A percentile compares a stretch with the other conserved stretches of the same genome.
These are phyloP conservation scores for Austroboletus niveus DNA, from an alignment of 1,284 basidiomycete genomes.

Conservation along the genomic window DNA sequence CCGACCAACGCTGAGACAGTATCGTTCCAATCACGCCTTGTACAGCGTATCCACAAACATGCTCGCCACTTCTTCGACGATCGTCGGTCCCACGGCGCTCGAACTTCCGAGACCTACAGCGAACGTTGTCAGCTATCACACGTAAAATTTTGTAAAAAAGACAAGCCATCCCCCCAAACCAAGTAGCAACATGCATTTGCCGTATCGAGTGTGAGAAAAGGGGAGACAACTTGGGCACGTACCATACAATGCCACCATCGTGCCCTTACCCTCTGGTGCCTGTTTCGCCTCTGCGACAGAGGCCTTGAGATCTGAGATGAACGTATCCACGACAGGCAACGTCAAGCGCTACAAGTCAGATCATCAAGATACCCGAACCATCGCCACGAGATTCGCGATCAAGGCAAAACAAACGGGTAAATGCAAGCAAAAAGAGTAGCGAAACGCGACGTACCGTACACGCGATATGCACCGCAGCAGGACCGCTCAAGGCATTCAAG, in stretches of 20 bases:
- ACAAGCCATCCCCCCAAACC: no score
- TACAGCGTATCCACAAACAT: conserved; percentile 83
- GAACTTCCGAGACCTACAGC: conserved; percentile 79
- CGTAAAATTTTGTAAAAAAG: no score
- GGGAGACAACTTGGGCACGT: conserved; percentile 28
- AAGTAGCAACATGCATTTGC: no score
- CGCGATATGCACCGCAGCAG: conserved; percentile 90
- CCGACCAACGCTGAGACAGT: no score
- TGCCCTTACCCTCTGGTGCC: conserved; percentile 62
- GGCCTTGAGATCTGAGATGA: conserved; percentile 82
- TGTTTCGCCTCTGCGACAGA: conserved; percentile 63
- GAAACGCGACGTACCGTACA: conserved; percentile 68
- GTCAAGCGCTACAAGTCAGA: conserved; percentile 60
- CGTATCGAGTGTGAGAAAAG: not conserved
- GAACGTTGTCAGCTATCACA: not conserved
- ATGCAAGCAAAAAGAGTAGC: not conserved
- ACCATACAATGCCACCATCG: conserved; percentile 90
- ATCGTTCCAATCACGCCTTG: conserved; percentile 50
- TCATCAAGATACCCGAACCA: not conserved
- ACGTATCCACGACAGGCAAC: conserved; percentile 71
- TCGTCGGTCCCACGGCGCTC: conserved; percentile 83
- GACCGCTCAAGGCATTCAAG: conserved; percentile 79
- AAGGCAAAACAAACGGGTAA: not conserved
- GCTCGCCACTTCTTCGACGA: conserved; percentile 83
- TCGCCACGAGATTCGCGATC: not conserved